Conservation (phyloP, 176 grass and related monocot genomes). For the Bothriochloa decipiens region DNA sequence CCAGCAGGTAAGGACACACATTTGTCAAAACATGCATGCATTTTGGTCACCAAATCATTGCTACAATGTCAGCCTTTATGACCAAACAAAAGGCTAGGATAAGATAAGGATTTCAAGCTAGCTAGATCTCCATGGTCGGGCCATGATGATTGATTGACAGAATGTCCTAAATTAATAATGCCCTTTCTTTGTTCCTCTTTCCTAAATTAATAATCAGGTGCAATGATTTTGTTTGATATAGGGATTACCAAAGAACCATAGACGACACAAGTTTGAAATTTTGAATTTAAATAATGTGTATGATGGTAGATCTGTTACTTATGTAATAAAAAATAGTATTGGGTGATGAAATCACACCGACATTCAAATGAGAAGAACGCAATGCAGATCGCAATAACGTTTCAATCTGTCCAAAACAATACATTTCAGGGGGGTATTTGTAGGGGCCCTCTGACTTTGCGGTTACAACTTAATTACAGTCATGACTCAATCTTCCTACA, state of each 20-base stretch:
- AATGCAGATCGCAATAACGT: too few relatives aligned
- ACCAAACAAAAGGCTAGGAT: constrained; percentile 27
- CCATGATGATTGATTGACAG: constrained; percentile 47
- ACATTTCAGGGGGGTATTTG: too few relatives aligned
- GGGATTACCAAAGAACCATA: constrained; percentile 16
- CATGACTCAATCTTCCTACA: too few relatives aligned
- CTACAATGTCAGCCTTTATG: constrained; percentile 26
- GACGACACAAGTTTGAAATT: constrained; percentile 1
- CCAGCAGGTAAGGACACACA: background rate
- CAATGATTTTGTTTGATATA: constrained; percentile 38
- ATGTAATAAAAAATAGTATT: too few relatives aligned
- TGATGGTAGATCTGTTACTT: too few relatives aligned
- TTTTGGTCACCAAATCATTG: constrained; percentile 35
- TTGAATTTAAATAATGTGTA: too few relatives aligned
- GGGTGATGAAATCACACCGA: too few relatives aligned
- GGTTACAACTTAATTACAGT: too few relatives aligned
- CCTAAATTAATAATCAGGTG: too few relatives aligned
- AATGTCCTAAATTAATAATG: constrained; percentile 25
- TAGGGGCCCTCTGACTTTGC: too few relatives aligned
- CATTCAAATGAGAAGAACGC: too few relatives aligned
- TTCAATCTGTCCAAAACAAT: too few relatives aligned
- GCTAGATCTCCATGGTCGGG: background rate
- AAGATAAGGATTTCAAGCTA: constrained; percentile 12
- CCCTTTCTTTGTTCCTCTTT: constrained; percentile 25
- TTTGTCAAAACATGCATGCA: constrained; percentile 30